phyloP scores from a whole-genome alignment of 345 rosid genomes.

The Pseudoturritis turrita region DNA sequence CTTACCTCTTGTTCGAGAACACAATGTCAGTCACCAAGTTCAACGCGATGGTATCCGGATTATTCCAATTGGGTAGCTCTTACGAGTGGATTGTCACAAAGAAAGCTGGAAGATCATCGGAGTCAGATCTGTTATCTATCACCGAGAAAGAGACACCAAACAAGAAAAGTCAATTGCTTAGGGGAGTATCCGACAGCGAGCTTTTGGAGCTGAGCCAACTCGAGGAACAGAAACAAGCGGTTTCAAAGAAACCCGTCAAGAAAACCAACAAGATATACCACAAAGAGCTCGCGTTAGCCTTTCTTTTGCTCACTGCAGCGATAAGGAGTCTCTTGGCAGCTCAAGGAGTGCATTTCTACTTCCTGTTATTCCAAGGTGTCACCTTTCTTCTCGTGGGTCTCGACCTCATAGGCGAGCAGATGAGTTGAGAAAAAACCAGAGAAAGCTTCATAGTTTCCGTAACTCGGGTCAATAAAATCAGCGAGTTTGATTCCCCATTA shows the following conservation, averaged over 20 bases:
- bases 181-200: conserved; percentile 75
- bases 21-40: conserved; percentile 92
- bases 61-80: conserved; percentile 81
- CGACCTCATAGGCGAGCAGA: conserved; percentile 82
- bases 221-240: conserved; percentile 52
- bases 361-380: conserved; percentile 76
- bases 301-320: conserved; percentile 77
- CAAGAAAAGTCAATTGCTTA: conserved; percentile 42
- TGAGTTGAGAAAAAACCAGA: conserved; percentile 39
- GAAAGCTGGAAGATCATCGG: conserved; percentile 88
- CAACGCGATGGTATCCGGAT: conserved; percentile 83
- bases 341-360: conserved; percentile 86
- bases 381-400: conserved; percentile 83
- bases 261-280: conserved; percentile 69
- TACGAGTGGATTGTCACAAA: conserved; percentile 94
- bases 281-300: conserved; percentile 74
- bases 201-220: conserved; percentile 51
- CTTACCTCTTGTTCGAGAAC: conserved; percentile 84
- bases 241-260: conserved; percentile 36
- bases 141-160: conserved; percentile 56
- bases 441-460: neutral
- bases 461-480: conserved; percentile 13
- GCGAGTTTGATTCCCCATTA: conserved; percentile 17
- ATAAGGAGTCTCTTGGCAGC: conserved; percentile 67
- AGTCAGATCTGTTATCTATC: conserved; percentile 66